A percentile compares a stretch with the other conserved stretches of the same genome.
Evolutionary conservation across 1,139 yeast genomes (phyloP).

Genomic region (Yamadazyma siamensis): DNA sequence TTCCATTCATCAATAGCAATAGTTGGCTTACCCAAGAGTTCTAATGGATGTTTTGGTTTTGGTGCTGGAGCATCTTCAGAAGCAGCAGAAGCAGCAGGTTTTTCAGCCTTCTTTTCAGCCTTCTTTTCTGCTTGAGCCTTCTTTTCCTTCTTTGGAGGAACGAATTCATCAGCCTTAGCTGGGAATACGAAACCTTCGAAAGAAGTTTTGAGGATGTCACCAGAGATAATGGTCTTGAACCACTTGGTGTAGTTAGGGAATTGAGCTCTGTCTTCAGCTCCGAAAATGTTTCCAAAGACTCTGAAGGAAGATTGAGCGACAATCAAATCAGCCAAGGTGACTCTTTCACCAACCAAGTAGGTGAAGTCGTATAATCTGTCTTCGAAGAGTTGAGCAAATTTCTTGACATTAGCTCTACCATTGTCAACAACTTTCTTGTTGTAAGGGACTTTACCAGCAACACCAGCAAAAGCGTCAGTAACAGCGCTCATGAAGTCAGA

Average conservation of each 20-base stretch:
- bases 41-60: slow-evolving; percentile 92
- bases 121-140: slow-evolving; percentile 30
- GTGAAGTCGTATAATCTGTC: slow-evolving; percentile 71
- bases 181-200: slow-evolving; percentile 50
- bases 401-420: slow-evolving; percentile 36
- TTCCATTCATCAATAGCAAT: slow-evolving; percentile 90
- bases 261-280: slow-evolving; percentile 68
- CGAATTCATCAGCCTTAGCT: slow-evolving; percentile 64
- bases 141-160: slow-evolving; percentile 82
- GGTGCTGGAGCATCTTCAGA: slow-evolving; percentile 46
- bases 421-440: slow-evolving; percentile 78
- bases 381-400: slow-evolving; percentile 49
- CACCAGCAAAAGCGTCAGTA: slow-evolving; percentile 29
- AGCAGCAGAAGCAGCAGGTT: slow-evolving; percentile 37
- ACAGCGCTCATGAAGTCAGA: slow-evolving; percentile 56
- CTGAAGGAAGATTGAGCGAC: slow-evolving; percentile 58
- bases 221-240: slow-evolving; percentile 69
- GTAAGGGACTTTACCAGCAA: slow-evolving; percentile 47
- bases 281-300: slow-evolving; percentile 68
- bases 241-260: slow-evolving; percentile 83
- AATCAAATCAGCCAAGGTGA: slow-evolving; percentile 80
- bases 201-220: slow-evolving; percentile 48
- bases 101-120: slow-evolving; percentile 30
- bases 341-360: slow-evolving; percentile 87
- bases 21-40: slow-evolving; percentile 70